These are phyloP conservation scores for Oropetium thomaeum DNA, from an alignment of 176 grass and related monocot genomes.

Conservation along the genomic window DNA sequence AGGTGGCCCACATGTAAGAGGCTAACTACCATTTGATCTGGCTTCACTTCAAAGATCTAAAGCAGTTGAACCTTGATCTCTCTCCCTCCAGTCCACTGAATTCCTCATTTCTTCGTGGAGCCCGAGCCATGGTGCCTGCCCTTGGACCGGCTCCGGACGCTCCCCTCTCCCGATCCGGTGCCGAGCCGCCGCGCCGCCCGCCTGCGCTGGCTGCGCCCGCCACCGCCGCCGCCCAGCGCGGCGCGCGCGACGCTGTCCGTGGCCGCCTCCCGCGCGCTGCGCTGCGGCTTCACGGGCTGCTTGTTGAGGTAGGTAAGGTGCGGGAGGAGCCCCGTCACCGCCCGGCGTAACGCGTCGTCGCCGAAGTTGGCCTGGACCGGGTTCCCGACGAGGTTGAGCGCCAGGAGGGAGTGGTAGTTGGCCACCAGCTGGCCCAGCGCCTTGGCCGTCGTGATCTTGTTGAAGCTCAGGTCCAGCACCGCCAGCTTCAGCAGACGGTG, in stretches of 20 bases:
- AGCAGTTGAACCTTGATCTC: too few species aligned
- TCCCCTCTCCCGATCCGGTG: not conserved
- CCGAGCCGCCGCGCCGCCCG: slow-evolving; percentile 30
- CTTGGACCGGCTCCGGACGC: slow-evolving; percentile 32
- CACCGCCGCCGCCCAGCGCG: slow-evolving; percentile 54
- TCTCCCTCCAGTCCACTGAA: not conserved
- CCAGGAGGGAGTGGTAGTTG: slow-evolving; percentile 92
- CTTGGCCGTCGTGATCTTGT: slow-evolving; percentile 87
- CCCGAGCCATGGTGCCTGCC: slow-evolving; percentile 25
- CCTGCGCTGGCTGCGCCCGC: slow-evolving; percentile 27
- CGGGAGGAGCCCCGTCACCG: slow-evolving; percentile 67
- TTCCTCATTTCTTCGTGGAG: slow-evolving; percentile 16
- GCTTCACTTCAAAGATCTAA: too few species aligned
- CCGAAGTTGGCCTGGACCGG: slow-evolving; percentile 87
- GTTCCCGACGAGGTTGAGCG: slow-evolving; percentile 89
- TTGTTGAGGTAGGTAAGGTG: slow-evolving; percentile 84
- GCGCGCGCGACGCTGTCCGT: slow-evolving; percentile 73
- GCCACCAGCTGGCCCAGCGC: slow-evolving; percentile 94
- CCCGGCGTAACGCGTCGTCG: slow-evolving; percentile 79
- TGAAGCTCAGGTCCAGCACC: slow-evolving; percentile 96
- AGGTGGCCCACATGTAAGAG: too few species aligned
- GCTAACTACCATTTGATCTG: too few species aligned
- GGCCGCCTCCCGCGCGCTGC: slow-evolving; percentile 50
- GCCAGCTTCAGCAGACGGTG: slow-evolving; percentile 93
- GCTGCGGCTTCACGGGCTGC: slow-evolving; percentile 76